Percentiles rank a stretch among this genome's conserved stretches.
Evolutionary conservation across 768 basidiomycete genomes (phyloP).

Genomic region (Termitomyces sp.): DNA sequence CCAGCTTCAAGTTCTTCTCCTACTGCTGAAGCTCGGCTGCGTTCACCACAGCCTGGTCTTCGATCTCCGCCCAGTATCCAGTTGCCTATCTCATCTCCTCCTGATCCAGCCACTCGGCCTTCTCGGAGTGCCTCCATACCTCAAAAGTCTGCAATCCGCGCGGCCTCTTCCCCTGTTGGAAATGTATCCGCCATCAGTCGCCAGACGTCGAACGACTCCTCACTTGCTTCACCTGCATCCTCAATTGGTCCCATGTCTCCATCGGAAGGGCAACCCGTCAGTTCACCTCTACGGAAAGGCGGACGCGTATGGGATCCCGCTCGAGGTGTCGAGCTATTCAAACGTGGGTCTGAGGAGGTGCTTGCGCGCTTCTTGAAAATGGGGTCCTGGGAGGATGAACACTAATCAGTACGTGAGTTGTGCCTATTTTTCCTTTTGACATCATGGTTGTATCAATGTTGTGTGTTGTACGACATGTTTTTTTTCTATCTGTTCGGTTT

Average conservation of each 20-base stretch:
- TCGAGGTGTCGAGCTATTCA: slow-evolving; percentile 82
- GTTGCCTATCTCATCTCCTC: slow-evolving; percentile 7
- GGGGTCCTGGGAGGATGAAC: slow-evolving; percentile 68
- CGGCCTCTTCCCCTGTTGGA: slow-evolving; percentile 9
- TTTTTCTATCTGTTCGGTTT: background rate
- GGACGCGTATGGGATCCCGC: slow-evolving; percentile 84
- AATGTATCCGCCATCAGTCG: slow-evolving; percentile 27
- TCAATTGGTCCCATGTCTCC: slow-evolving; percentile 55
- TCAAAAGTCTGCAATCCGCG: slow-evolving; percentile 16
- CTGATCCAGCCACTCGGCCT: slow-evolving; percentile 23
- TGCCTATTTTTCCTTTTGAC: background rate
- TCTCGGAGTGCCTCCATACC: slow-evolving; percentile 19
- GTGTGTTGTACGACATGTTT: background rate
- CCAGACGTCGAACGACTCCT: slow-evolving; percentile 50
- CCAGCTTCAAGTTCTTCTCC: slow-evolving; percentile 20
- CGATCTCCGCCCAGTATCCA: slow-evolving; percentile 16
- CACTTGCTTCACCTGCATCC: slow-evolving; percentile 51
- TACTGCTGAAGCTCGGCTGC: slow-evolving; percentile 9
- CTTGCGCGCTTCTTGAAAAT: slow-evolving; percentile 79
- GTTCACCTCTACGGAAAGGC: slow-evolving; percentile 40
- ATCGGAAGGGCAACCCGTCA: slow-evolving; percentile 35
- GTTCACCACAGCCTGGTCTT: background rate
- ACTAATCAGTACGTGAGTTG: background rate
- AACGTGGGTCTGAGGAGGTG: slow-evolving; percentile 85
- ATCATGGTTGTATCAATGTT: background rate